Conservation (phyloP, 78 protist genomes). For the Dictyostelium capitatum region DNA sequence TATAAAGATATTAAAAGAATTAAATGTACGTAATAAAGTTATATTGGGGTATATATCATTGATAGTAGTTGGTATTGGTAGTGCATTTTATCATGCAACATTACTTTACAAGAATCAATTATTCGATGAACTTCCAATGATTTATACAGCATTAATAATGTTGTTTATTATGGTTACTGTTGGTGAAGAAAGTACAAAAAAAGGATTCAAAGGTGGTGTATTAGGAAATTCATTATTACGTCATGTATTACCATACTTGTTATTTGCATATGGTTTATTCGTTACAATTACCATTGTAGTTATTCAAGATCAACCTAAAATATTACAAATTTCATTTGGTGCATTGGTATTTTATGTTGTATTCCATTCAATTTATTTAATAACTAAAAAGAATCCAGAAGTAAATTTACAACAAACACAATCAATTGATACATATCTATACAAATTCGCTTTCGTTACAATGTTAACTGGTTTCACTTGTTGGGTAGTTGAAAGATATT, state of each 20-base stretch:
- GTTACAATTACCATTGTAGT: conserved; percentile 32
- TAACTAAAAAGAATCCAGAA: conserved; percentile 11
- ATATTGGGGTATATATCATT: conserved; percentile 19
- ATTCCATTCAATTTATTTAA: conserved; percentile 46
- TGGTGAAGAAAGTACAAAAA: conserved; percentile 34
- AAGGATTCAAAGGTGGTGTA: conserved; percentile 47
- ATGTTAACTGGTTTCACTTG: conserved; percentile 38
- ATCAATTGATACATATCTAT: conserved; percentile 26
- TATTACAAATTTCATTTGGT: conserved; percentile 54
- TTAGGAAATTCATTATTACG: conserved; percentile 53
- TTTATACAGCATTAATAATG: conserved; percentile 46
- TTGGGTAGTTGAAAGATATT: conserved; percentile 68
- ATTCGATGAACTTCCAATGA: conserved; percentile 84
- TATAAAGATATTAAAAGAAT: conserved; percentile 13
- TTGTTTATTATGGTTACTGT: conserved; percentile 59
- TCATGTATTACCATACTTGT: conserved; percentile 39
- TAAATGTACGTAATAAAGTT: conserved; percentile 7
- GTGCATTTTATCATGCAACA: conserved; percentile 73
- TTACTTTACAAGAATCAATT: conserved; percentile 62
- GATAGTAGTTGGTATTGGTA: conserved; percentile 60
- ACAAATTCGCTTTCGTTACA: conserved; percentile 28
- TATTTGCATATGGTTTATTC: conserved; percentile 50
- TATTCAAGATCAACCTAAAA: conserved; percentile 59
- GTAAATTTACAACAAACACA: neutral
- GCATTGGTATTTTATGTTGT: conserved; percentile 51